phyloP scores from a whole-genome alignment of 106 monocot genomes.

The Dendrobium chrysotoxum region DNA sequence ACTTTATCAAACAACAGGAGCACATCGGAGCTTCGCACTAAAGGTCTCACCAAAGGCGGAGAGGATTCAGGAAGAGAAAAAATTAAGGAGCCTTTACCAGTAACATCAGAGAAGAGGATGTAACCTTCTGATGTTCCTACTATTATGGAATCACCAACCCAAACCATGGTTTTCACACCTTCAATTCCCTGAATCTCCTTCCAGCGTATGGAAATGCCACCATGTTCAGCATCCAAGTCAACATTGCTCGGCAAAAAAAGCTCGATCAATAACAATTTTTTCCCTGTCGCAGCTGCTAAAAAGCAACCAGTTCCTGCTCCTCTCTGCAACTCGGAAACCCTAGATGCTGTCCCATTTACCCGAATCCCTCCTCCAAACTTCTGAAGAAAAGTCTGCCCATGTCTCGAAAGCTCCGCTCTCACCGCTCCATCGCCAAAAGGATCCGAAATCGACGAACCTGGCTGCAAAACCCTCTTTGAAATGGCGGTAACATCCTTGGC shows the following conservation, averaged over 20 bases:
- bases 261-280: slow-evolving; percentile 59
- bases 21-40: slow-evolving; percentile 55
- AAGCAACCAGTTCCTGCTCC: slow-evolving; percentile 35
- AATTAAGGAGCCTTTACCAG: slow-evolving; percentile 39
- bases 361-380: slow-evolving; percentile 35
- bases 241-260: slow-evolving; percentile 19
- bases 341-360: slow-evolving; percentile 38
- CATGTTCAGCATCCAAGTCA: slow-evolving; percentile 23
- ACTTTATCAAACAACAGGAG: slow-evolving; percentile 88
- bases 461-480: slow-evolving; percentile 34
- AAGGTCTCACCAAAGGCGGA: slow-evolving; percentile 44
- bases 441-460: slow-evolving; percentile 18
- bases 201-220: slow-evolving; percentile 36
- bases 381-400: slow-evolving; percentile 36
- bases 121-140: slow-evolving; percentile 62
- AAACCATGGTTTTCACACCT: slow-evolving; percentile 56
- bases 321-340: slow-evolving; percentile 17
- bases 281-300: slow-evolving; percentile 36
- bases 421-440: slow-evolving; percentile 26
- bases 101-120: slow-evolving; percentile 30
- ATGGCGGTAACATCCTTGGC: slow-evolving; percentile 49
- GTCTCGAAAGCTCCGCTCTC: slow-evolving; percentile 20
- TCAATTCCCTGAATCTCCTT: slow-evolving; percentile 70
- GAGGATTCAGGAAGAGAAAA: slow-evolving; percentile 88
- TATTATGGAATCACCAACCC: slow-evolving; percentile 79